Conservation (phyloP, 257 asterid species). For the Verbascum thapsus region DNA sequence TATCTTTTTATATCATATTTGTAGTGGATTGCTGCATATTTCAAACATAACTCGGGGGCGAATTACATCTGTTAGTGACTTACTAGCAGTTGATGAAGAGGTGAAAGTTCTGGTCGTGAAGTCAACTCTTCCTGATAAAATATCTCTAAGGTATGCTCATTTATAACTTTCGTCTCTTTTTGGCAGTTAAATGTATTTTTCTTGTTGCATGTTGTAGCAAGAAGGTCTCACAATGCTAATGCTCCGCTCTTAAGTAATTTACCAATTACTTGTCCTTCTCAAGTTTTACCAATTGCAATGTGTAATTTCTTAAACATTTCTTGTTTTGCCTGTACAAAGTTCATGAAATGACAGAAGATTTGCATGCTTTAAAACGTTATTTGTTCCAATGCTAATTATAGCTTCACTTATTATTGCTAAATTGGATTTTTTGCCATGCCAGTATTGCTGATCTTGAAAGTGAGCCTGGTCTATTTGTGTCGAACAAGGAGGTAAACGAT, state of each 20-base stretch:
- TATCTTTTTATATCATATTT: conserved; percentile 21
- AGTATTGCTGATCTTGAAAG: conserved; percentile 92
- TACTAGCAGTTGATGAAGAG: conserved; percentile 70
- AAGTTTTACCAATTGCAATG: no score
- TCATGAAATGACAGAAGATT: conserved; percentile 1
- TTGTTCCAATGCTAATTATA: conserved; percentile 1
- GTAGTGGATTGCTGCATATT: conserved; percentile 91
- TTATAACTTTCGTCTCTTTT: conserved; percentile 1
- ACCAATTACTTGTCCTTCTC: no score
- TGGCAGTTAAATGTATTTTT: not conserved
- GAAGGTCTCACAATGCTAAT: not conserved
- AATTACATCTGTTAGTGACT: conserved; percentile 59
- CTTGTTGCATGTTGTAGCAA: not conserved
- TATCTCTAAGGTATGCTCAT: conserved; percentile 72
- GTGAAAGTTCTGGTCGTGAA: conserved; percentile 84
- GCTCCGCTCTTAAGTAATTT: not conserved
- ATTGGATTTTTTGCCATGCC: conserved; percentile 38
- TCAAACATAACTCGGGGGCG: conserved; percentile 64
- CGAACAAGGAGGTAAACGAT: conserved; percentile 69
- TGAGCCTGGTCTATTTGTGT: conserved; percentile 81
- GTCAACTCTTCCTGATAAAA: conserved; percentile 76
- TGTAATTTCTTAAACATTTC: no score
- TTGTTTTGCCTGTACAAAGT: not conserved
- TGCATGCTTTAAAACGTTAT: not conserved
- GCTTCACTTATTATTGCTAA: conserved; percentile 20